Base-by-base conservation (phyloP, 208 protist genomes). In the Herpetomonas tarakana region DNA sequence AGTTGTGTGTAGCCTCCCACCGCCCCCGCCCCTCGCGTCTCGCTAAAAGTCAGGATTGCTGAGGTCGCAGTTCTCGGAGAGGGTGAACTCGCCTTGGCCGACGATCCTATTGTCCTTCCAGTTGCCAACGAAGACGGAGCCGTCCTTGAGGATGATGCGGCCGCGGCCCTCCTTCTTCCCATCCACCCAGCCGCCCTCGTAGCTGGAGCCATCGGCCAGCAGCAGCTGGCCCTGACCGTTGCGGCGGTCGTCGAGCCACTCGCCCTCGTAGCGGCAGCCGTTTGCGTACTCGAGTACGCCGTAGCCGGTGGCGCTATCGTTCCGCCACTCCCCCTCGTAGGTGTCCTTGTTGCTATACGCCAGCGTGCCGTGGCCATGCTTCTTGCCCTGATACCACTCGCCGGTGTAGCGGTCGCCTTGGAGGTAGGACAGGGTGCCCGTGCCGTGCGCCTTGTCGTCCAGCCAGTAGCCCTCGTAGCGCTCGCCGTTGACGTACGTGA, bases 341-440 rank as follows among this genome's bases (percentile, higher is more conserved):
- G 79, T 92, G 62, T 95, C 89, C 65, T 88, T 89, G 76, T 96
- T 96, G 66, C 78, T 93, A 76, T 96, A 97, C 4, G 70, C 77
- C 51, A 97, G 82, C 24, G 84, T 87, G 16, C 91, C 93, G 49
- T 81, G 80, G 52, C 91, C 93, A 64, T 94, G 84, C 70, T 92
- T 94, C 78, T 92, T 92, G 29, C 91, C 90, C 55, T 95, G 74
- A 49, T 68, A 83, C 92, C 92, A 97, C 61, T 94, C 86, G 18
- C 92, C 92, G 16, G 89, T 91, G 71, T 97, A 96, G 58, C 82
- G 84, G 71, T 97, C 92, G 16, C 92, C 92, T 39, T 96, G 89
- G 16, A 93, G 76, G 76, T 91, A 96, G 61, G 86, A 84, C 26
- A 97, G 78, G 16, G 88, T 96, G 52, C 92, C 92, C 24, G 80